Conservation (phyloP, 2,329 filamentous ascomycete genomes). For the Mycosphaerella arachidis region DNA sequence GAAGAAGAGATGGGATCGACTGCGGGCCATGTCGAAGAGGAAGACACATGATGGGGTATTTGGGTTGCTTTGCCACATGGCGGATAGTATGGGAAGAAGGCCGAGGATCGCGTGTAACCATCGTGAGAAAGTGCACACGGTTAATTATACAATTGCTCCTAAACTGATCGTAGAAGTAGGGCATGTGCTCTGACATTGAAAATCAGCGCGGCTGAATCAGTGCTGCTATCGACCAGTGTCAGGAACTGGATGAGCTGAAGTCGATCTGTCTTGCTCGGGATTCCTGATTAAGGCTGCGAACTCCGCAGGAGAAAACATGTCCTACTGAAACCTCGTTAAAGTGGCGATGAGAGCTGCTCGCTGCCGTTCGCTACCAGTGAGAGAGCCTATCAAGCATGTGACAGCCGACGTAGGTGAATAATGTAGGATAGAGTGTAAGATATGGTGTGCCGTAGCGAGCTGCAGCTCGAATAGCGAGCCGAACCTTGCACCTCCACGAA, state of each 20-base stretch:
- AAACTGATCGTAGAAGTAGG: too few relatives aligned
- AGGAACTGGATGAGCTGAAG: not conserved
- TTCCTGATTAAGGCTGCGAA: not conserved
- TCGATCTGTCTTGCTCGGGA: not conserved
- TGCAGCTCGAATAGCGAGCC: not conserved
- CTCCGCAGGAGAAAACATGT: not conserved
- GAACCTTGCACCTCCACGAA: not conserved
- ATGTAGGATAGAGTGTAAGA: not conserved
- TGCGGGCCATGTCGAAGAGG: not conserved
- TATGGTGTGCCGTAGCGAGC: conserved; percentile 1
- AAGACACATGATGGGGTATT: not conserved
- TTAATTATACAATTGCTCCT: too few relatives aligned
- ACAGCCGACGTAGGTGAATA: not conserved
- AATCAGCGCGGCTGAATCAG: too few relatives aligned
- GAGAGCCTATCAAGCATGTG: not conserved
- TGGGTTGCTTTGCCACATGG: too few relatives aligned
- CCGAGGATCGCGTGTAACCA: too few relatives aligned
- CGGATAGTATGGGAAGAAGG: too few relatives aligned
- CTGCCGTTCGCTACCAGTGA: too few relatives aligned
- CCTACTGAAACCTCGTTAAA: too few relatives aligned
- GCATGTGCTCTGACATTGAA: too few relatives aligned
- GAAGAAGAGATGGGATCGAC: conserved; percentile 1
- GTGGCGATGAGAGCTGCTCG: too few relatives aligned
- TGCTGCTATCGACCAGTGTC: too few relatives aligned
- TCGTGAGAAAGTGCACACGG: too few relatives aligned